Base-by-base conservation (phyloP, 1,284 basidiomycete genomes). In the Malassezia sp. region DNA sequence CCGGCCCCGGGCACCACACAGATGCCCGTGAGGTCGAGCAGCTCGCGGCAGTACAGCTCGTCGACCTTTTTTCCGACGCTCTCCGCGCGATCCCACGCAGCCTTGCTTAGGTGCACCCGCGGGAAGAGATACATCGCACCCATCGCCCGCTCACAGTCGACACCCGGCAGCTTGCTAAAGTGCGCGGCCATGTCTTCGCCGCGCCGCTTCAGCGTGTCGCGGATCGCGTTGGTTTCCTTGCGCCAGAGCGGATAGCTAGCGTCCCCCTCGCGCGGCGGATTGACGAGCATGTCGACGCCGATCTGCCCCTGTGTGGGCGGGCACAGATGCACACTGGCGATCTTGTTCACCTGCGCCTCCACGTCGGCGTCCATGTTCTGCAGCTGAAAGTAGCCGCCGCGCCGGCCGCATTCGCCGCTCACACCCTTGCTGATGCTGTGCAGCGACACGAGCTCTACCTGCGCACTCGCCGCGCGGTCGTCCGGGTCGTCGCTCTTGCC, bases 101-200 rank as follows among this genome's bases (percentile, higher is more conserved):
- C 48, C 12, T 49, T 42, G 0, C 64, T 79, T 30, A 90, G 75
- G 21, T 78, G 74, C 52, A 90, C 78, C 53, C 75, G 75, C 14
- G 86, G 87, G 75, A 83, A 89, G 33, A 90, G 76, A 72, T 90
- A 90, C 64, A 90, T 76, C 18, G 86, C 90, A 2, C 90, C 91
- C 22, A 86, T 83, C 2, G 66, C 64, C 17, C 61, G 58, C 11
- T 59, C 52, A 5, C 59, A 57, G 14, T 57, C 37, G 2, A 69
- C 54, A 0, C 65, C 65, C 1, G 51, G 52, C 6, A 69, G 45
- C 43, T 58, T 27, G 27, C 47, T 54, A 23, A 69, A 63, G 23
- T 52, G 52, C 15, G 33, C n/a, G 3, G 59, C 59, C 61, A 69
- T 69, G 17, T 49, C 43, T 7, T 59, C 53, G 2, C 54, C 57